A percentile compares a stretch with the other conserved stretches of the same genome.
Evolutionary conservation across 2,329 filamentous ascomycete species (phyloP).

Genomic region (Xylaria sp.): DNA sequence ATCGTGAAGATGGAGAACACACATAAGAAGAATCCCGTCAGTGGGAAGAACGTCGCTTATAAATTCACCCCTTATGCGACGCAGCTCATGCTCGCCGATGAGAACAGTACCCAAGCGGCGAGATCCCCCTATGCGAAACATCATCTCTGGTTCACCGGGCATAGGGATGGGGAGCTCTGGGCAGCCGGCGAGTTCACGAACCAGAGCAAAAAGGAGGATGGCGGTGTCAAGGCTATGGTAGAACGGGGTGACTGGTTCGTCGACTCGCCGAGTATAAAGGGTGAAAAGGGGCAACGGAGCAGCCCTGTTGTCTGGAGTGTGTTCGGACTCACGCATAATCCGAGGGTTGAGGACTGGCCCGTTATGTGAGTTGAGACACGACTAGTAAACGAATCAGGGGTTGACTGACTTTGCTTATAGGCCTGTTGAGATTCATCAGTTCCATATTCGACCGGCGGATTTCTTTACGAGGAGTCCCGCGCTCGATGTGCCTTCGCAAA

Average conservation of each 20-base stretch:
- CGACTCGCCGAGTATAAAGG: slow-evolving; percentile 21
- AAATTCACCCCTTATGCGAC: slow-evolving; percentile 43
- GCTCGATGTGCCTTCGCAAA: slow-evolving; percentile 39
- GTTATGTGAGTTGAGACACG: slow-evolving; percentile 39
- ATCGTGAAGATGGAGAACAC: slow-evolving; percentile 46
- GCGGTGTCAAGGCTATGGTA: slow-evolving; percentile 44
- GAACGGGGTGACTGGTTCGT: slow-evolving; percentile 43
- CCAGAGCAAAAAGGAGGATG: slow-evolving; percentile 40
- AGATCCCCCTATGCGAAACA: slow-evolving; percentile 44
- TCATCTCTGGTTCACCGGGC: slow-evolving; percentile 45
- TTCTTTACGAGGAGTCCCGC: slow-evolving; percentile 45
- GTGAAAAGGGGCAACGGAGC: slow-evolving; percentile 37
- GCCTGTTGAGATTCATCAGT: slow-evolving; percentile 45
- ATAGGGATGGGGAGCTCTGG: slow-evolving; percentile 46
- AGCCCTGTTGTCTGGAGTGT: slow-evolving; percentile 50
- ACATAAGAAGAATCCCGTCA: slow-evolving; percentile 41
- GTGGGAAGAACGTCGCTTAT: slow-evolving; percentile 46
- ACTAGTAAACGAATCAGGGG: too few species aligned
- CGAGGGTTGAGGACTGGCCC: slow-evolving; percentile 46
- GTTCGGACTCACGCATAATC: slow-evolving; percentile 46
- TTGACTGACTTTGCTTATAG: slow-evolving; percentile 26
- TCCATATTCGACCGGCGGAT: slow-evolving; percentile 42
- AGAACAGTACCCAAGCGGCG: slow-evolving; percentile 38
- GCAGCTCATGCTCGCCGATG: slow-evolving; percentile 44
- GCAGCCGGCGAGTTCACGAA: slow-evolving; percentile 49